phyloP scores from a whole-genome alignment of 495 filamentous ascomycete species.

The Hypoxylon perforatum region DNA sequence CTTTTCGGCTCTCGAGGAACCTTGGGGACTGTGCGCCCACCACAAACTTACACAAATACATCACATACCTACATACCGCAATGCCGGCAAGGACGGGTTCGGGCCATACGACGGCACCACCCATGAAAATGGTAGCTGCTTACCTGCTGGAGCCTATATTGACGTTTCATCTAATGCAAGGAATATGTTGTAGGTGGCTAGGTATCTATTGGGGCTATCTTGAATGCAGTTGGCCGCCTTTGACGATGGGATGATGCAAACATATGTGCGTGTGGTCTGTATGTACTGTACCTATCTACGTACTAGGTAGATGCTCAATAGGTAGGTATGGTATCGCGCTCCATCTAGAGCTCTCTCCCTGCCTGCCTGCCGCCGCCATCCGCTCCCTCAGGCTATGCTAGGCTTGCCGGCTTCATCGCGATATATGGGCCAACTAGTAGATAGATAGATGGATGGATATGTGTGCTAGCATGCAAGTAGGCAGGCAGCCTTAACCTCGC shows the following conservation, averaged over 20 bases:
- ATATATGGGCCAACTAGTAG: too few relatives aligned
- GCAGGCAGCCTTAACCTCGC: slow-evolving; percentile 40
- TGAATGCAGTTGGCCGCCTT: slow-evolving; percentile 36
- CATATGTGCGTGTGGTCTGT: too few relatives aligned
- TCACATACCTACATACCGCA: too few relatives aligned
- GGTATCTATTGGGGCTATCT: slow-evolving; percentile 31
- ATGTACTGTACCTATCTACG: too few relatives aligned
- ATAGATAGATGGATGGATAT: too few relatives aligned
- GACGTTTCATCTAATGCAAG: slow-evolving; percentile 45
- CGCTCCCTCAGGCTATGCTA: slow-evolving; percentile 8
- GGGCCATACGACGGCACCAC: slow-evolving; percentile 36
- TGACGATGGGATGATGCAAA: slow-evolving; percentile 6
- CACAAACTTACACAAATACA: too few relatives aligned
- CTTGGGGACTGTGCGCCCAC: slow-evolving; percentile 13
- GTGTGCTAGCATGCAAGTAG: slow-evolving; percentile 20
- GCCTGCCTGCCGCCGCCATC: too few relatives aligned
- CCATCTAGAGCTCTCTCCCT: too few relatives aligned
- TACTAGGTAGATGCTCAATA: too few relatives aligned
- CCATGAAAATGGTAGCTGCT: slow-evolving; percentile 1
- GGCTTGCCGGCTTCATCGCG: slow-evolving; percentile 32
- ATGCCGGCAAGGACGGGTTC: slow-evolving; percentile 39
- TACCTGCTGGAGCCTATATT: slow-evolving; percentile 24
- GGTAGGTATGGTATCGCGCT: too few relatives aligned
- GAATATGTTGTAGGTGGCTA: slow-evolving; percentile 23
- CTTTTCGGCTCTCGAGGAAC: slow-evolving; percentile 10